phyloP scores from a whole-genome alignment of 2,329 filamentous ascomycete species.

The Xylariaceae sp. region DNA sequence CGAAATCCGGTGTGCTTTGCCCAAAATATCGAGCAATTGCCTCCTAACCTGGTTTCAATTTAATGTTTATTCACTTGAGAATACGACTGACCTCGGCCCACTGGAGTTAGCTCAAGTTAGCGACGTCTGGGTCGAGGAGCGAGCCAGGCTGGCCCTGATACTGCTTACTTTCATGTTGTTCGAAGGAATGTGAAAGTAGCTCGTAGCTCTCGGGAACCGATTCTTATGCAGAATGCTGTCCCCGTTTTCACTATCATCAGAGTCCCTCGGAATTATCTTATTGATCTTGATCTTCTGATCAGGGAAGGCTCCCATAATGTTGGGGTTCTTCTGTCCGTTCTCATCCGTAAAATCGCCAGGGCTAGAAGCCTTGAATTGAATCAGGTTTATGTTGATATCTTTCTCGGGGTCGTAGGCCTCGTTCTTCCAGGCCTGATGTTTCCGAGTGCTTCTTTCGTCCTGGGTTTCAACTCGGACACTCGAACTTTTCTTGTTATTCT shows the following conservation, averaged over 20 bases:
- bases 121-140: background rate
- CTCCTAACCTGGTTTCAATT: constrained; percentile 11
- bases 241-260: background rate
- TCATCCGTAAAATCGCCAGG: background rate
- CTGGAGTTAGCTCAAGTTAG: constrained; percentile 8
- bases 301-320: constrained; percentile 17
- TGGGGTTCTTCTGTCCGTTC: background rate
- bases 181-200: constrained; percentile 28
- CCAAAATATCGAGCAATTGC: constrained; percentile 27
- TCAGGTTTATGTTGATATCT: constrained; percentile 16
- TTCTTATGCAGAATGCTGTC: constrained; percentile 4
- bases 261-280: constrained; percentile 8
- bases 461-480: background rate
- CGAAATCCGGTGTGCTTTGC: constrained; percentile 12
- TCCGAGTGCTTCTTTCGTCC: no score
- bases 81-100: constrained; percentile 21
- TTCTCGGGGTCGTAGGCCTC: constrained; percentile 13
- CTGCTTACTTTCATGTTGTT: constrained; percentile 29
- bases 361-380: constrained; percentile 11
- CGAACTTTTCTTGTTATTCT: background rate
- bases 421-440: background rate
- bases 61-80: background rate
- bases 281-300: constrained; percentile 18
- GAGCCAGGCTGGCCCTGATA: constrained; percentile 1
- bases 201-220: background rate